phyloP scores from a whole-genome alignment of 805 yeast species.

The Phaffomyces thermotolerans region DNA sequence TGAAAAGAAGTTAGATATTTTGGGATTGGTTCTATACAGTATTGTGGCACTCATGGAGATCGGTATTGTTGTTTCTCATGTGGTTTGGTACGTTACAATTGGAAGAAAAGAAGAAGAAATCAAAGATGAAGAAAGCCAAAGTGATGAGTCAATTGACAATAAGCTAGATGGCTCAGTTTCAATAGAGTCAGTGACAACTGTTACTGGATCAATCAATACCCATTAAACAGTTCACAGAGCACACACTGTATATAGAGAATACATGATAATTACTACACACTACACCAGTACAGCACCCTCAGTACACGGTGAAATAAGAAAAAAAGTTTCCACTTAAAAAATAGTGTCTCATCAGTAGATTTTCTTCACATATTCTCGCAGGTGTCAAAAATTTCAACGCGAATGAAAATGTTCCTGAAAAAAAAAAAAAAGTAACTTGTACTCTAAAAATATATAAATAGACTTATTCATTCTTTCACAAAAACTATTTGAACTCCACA shows the following conservation, averaged over 20 bases:
- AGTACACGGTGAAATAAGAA: too few relatives aligned
- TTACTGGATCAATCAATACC: neutral
- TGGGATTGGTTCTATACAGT: conserved; percentile 72
- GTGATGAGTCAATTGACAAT: too few relatives aligned
- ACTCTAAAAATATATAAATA: neutral
- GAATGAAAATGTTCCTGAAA: neutral
- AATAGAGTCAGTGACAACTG: neutral
- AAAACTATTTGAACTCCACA: neutral
- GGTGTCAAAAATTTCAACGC: neutral
- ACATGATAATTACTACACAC: too few relatives aligned
- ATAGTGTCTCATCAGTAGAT: too few relatives aligned
- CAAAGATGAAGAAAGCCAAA: conserved; percentile 3
- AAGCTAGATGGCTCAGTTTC: neutral
- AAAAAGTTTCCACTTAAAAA: too few relatives aligned
- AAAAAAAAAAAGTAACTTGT: too few relatives aligned
- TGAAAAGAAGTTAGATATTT: conserved; percentile 64
- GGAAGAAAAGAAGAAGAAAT: conserved; percentile 17
- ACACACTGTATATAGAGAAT: too few relatives aligned
- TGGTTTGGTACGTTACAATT: conserved; percentile 56
- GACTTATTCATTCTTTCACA: neutral
- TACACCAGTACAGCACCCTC: too few relatives aligned
- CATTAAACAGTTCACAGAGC: too few relatives aligned
- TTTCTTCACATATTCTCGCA: too few relatives aligned
- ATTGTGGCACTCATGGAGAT: conserved; percentile 68
- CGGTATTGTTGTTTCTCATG: conserved; percentile 68